Conservation (phyloP, 2,329 filamentous ascomycete species). For the Apiospora saccharicola region DNA sequence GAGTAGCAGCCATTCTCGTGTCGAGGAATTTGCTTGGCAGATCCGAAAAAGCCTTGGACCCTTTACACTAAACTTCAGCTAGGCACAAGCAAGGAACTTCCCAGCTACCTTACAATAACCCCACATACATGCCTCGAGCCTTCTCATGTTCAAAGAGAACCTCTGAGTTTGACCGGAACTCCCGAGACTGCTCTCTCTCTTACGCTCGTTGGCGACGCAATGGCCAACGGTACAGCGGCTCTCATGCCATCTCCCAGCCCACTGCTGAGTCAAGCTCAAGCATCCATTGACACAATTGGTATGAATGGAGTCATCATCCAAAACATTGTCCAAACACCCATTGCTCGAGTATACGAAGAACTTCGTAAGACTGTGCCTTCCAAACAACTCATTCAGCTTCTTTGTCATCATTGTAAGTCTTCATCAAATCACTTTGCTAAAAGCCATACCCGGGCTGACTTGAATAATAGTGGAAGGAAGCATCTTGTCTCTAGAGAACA, state of each 20-base stretch:
- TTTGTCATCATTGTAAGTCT: background rate
- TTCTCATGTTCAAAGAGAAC: too few relatives aligned
- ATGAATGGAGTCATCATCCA: background rate
- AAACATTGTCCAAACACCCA: background rate
- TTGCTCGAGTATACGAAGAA: background rate
- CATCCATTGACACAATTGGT: too few relatives aligned
- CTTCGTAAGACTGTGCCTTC: background rate
- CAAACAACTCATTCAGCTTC: background rate
- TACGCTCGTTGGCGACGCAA: background rate
- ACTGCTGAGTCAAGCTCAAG: background rate
- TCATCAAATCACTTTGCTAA: too few relatives aligned
- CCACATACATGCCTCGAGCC: too few relatives aligned
- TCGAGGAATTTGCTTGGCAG: background rate
- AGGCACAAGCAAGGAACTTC: too few relatives aligned
- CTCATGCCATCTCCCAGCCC: background rate
- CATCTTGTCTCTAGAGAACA: background rate
- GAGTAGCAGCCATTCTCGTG: background rate
- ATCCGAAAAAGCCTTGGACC: background rate
- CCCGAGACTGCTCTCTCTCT: too few relatives aligned
- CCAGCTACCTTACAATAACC: too few relatives aligned
- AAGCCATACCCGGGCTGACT: too few relatives aligned
- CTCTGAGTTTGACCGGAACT: too few relatives aligned
- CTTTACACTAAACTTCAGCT: too few relatives aligned
- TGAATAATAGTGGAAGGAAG: background rate
- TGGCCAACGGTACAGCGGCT: background rate